Percentiles rank a stretch among this genome's conserved stretches.
Evolutionary conservation across 257 asterid species (phyloP).

Genomic region (Cordia subcordata): DNA sequence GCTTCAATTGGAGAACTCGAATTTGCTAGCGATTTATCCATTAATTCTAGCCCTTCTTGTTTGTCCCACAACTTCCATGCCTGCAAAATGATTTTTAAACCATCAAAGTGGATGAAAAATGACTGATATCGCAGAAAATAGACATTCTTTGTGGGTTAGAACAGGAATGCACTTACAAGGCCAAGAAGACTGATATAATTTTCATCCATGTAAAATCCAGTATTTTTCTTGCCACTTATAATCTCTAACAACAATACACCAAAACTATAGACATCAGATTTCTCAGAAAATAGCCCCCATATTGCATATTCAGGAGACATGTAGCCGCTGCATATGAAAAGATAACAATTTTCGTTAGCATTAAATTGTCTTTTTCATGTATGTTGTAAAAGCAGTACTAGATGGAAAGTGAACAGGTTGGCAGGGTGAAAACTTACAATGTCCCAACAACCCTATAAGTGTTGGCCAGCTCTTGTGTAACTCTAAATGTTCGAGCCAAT

Average conservation of each 20-base stretch:
- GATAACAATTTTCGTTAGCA: too few species aligned
- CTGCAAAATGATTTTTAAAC: slow-evolving; percentile 27
- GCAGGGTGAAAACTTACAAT: slow-evolving; percentile 11
- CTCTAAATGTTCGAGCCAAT: slow-evolving; percentile 27
- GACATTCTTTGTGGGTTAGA: too few species aligned
- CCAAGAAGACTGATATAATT: slow-evolving; percentile 22
- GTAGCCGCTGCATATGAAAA: slow-evolving; percentile 26
- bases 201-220: slow-evolving; percentile 17
- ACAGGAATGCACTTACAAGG: slow-evolving; percentile 27
- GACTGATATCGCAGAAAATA: too few species aligned
- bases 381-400: too few species aligned
- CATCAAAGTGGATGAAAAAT: neutral
- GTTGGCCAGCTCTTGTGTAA: slow-evolving; percentile 15
- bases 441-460: slow-evolving; percentile 33
- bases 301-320: slow-evolving; percentile 38
- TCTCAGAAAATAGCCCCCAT: slow-evolving; percentile 27
- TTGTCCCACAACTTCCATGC: slow-evolving; percentile 62
- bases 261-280: slow-evolving; percentile 39
- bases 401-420: too few species aligned
- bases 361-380: too few species aligned
- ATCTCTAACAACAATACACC: slow-evolving; percentile 34
- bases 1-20: slow-evolving; percentile 17
- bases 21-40: slow-evolving; percentile 32
- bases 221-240: slow-evolving; percentile 29
- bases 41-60: slow-evolving; percentile 27